Base-by-base conservation (phyloP, 176 grass and related monocot species). In the Triticum timopheevii region DNA sequence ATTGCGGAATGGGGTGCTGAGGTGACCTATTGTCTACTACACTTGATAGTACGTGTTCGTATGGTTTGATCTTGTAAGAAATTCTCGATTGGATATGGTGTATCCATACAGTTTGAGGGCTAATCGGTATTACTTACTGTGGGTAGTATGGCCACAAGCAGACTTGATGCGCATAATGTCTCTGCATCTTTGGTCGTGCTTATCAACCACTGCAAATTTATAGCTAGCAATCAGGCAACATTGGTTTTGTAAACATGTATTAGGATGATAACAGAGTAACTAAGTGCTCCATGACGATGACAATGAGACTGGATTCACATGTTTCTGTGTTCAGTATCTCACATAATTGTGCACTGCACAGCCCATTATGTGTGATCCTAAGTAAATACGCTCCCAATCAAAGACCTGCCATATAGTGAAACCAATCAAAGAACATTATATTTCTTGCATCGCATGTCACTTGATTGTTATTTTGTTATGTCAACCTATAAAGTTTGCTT, bases 361-460 rank as follows among this genome's bases (percentile, higher is more conserved):
- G 11, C 63, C 9, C 30, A 65, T 28, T 22, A 9, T 52, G 8
- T 69, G 42, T 45, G 4, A 49, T 49, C 45, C 45, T 49, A 49
- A 49, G 45, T 49, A 49, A 49, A 49, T 13, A 49, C 1, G 45
- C 45, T 49, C 13, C 45, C 13, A 49, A 1, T 50, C 69, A 13
- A 15, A 50, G 22, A 17, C 23, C 28, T 72, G 59, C 79, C 6
- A 52, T 49, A 44, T 35, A 45, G 5, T 45, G 17, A 17, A 78
- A 61, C 54, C 49, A 61, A 10, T 76, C 44, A 76, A 52, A 30
- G 44, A 19, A 76, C 17, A 76, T 76, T 76, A 13, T 25, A 19
- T 76, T 52, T 13, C 73, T 76, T 83, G 62, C 63, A 72, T 47
- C 47, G 47, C 47, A 15, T 50, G 50, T 78, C 27, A 69, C 63